Base-by-base conservation (phyloP, 129 eudicot genomes). In the Arctium minus region DNA sequence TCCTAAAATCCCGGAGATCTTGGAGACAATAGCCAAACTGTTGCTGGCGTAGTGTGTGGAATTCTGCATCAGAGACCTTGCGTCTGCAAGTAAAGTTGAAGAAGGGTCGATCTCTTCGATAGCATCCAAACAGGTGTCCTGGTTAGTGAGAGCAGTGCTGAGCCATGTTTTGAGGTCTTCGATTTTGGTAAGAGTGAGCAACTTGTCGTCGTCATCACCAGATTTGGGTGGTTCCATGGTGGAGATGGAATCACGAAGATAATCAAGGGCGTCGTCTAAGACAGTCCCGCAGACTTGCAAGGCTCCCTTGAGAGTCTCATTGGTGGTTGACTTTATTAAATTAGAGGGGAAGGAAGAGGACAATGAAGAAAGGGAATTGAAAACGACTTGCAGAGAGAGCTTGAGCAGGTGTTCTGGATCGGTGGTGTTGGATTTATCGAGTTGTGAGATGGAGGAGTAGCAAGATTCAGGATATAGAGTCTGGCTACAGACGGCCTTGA, bases 111-210 rank as follows among this genome's bases (percentile, higher is more conserved):
- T 67, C 48, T 92, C 96, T 3, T 44, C 72, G 0, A 94, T 83
- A 3, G 94, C 87, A 31, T 94, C 98, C 2, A 94, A 64, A 36
- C 98, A 94, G 2, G 97, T 92, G 4, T 94, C 98, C 2, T 89
- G 97, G 72, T 94, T 90, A 0, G 98, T 94, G 4, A 92, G 39
- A 0, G 91, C 73, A 0, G 96, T 75, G 76, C 97, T 94, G 10
- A 94, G 83, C 97, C 96, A 91, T 11, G 98, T 94, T 38, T 79
- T 84, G 17, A 94, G 46, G 50, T 92, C 91, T 56, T 86, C 83
- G 35, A 90, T 80, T 40, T 81, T 88, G 15, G 73, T 2, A 0
- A 2, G 17, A 1, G 74, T 74, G n/a, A 82, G 78, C 6, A 84
- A 1, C 2, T 81, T 84, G 13, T 86, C 80, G 1, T 65, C 33